Percentiles rank a stretch among this genome's conserved stretches.
These are phyloP conservation scores for Amanita jacksonii DNA, from an alignment of 768 basidiomycete genomes.

Conservation along the genomic window DNA sequence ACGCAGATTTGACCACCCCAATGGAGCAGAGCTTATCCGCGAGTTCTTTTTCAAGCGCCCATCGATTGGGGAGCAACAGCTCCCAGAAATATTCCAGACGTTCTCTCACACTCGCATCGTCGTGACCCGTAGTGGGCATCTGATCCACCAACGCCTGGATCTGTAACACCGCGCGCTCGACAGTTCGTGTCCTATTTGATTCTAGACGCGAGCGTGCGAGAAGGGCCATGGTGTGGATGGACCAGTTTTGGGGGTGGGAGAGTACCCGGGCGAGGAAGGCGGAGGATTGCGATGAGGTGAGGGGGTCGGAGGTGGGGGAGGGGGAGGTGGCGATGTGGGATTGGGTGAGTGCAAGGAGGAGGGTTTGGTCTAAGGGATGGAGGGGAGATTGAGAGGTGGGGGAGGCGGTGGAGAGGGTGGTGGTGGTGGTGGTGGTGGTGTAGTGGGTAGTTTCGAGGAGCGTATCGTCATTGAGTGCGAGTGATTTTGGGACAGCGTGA, in stretches of 20 bases:
- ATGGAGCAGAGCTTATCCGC: conserved; percentile 74
- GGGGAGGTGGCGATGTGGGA: conserved; percentile 88
- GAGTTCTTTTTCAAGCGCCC: conserved; percentile 91
- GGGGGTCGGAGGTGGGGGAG: conserved; percentile 64
- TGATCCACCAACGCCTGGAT: conserved; percentile 95
- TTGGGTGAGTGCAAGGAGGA: conserved; percentile 84
- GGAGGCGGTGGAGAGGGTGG: conserved; percentile 53
- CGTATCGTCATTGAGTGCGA: conserved; percentile 91
- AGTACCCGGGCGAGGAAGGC: conserved; percentile 89
- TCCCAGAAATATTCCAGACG: conserved; percentile 74
- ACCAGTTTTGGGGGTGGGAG: conserved; percentile 89
- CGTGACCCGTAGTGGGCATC: conserved; percentile 57
- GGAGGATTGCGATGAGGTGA: conserved; percentile 87
- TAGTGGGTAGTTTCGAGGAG: conserved; percentile 91
- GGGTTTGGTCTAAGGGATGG: conserved; percentile 89
- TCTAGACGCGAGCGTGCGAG: conserved; percentile 90
- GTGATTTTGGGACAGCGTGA: conserved; percentile 70
- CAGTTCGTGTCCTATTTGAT: conserved; percentile 78
- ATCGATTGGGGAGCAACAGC: conserved; percentile 77
- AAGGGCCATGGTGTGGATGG: conserved; percentile 92
- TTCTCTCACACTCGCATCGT: conserved; percentile 66
- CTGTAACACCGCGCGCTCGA: conserved; percentile 87
- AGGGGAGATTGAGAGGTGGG: conserved; percentile 79
- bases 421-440: conserved; percentile 37
- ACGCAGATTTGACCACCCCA: conserved; percentile 82